Base-by-base conservation (phyloP, 176 grass and related monocot species). In the Rhipidocladum racemiflorum region DNA sequence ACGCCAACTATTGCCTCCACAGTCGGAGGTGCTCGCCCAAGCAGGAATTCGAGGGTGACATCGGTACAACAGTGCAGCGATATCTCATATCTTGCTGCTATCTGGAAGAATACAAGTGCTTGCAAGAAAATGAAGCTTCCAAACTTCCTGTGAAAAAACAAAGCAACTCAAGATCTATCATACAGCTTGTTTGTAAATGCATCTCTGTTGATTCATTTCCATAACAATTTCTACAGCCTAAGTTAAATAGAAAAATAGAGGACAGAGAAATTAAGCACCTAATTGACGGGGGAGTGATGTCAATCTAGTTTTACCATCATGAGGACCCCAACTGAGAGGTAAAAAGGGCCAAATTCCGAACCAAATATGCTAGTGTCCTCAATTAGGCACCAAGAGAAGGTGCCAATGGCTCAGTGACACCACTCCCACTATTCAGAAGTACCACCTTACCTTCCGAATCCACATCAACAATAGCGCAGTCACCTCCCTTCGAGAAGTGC, bases 401-500 rank as follows among this genome's bases (percentile, higher is more conserved):
- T 18, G 62, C 76, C 62, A 88, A 46, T 17, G 81, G 79, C 65
- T 92, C 86, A 12, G 88, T 81, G 34, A 90, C 82, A 42, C 86
- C 94, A 25, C 83, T 88, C 39, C 83, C 85, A 21, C 94, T 80
- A 2, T 90, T 93, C 51, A 98, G 87, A 72, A 98, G 90, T 7
- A 92, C 80, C n/a, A 98, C 90, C 76, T 95, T 92, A n/a, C 95
- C 95, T 6, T 98, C 95, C 0, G 92, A 87, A 71, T 95, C 92
- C 11, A 98, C 90, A 82, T 98, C 95, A 1, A 98, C 92, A 57
- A 98, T 98, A 12, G 87, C 88, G 8, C 92, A 94, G 72, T 97
- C 92, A 56, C 95, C 95, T 90, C 94, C 95, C 69, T 94, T 94
- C n/a, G n/a, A n/a, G n/a, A n/a, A n/a, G n/a, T n/a, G n/a, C n/a